Evolutionary conservation across 345 rosid species (phyloP).

Genomic region (Ricinus communis): DNA sequence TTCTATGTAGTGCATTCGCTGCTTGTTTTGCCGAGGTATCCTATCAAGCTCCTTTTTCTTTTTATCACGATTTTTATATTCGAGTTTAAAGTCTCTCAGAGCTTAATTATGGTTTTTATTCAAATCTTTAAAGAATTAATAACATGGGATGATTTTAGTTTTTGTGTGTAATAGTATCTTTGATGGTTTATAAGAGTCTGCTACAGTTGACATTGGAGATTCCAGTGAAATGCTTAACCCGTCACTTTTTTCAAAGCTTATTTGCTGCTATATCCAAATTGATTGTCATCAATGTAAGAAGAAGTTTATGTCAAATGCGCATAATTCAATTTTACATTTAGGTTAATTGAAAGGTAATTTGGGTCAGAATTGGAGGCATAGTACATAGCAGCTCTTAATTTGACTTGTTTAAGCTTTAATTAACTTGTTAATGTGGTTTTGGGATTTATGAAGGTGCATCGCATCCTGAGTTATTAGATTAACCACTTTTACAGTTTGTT

Average conservation of each 20-base stretch:
- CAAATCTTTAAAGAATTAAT: background rate
- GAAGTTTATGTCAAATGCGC: background rate
- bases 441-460: background rate
- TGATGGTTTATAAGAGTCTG: too few species aligned
- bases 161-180: too few species aligned
- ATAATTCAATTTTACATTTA: background rate
- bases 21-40: slow-evolving; percentile 98
- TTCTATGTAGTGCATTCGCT: slow-evolving; percentile 92
- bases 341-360: background rate
- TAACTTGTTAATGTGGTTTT: background rate
- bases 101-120: background rate
- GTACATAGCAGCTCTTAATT: background rate
- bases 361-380: background rate
- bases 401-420: background rate
- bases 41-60: background rate
- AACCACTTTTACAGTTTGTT: background rate
- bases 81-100: background rate
- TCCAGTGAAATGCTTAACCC: too few species aligned
- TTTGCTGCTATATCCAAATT: background rate
- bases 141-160: too few species aligned
- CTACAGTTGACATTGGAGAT: too few species aligned
- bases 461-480: background rate
- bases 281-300: background rate
- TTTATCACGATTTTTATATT: background rate
- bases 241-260: too few species aligned